phyloP scores from a whole-genome alignment of 1,284 basidiomycete species.

The Phlebopus sp. region DNA sequence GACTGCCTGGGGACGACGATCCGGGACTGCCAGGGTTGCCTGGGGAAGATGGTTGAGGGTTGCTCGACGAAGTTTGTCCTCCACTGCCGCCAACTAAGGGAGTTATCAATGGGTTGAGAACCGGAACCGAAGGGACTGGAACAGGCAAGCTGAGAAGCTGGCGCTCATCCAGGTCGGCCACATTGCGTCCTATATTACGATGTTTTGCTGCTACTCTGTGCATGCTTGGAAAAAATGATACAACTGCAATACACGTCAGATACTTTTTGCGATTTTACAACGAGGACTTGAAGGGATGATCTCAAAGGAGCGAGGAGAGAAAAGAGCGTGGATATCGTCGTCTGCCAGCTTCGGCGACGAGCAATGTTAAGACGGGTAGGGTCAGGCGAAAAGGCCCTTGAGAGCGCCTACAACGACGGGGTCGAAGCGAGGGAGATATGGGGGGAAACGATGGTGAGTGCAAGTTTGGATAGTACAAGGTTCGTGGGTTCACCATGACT shows the following conservation, averaged over 20 bases:
- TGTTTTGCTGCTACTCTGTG: constrained; percentile 8
- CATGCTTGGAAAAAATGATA: constrained; percentile 15
- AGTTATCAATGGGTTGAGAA: constrained; percentile 38
- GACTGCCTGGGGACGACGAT: no score
- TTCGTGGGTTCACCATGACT: constrained; percentile 22
- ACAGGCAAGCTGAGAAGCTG: constrained; percentile 41
- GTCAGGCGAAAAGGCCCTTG: constrained; percentile 1
- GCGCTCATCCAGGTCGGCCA: constrained; percentile 32
- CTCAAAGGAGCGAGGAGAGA: constrained; percentile 17
- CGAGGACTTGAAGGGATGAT: neutral
- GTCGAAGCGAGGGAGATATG: constrained; percentile 10
- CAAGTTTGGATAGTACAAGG: constrained; percentile 9
- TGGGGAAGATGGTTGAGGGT: neutral
- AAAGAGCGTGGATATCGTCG: constrained; percentile 22
- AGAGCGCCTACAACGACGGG: neutral
- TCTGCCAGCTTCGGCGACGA: constrained; percentile 10
- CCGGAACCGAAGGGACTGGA: constrained; percentile 41
- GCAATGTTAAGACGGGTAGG: neutral
- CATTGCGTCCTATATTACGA: constrained; percentile 12
- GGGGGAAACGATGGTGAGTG: constrained; percentile 7
- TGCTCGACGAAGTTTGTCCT: constrained; percentile 4
- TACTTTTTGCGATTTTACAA: neutral
- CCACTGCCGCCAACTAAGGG: constrained; percentile 33
- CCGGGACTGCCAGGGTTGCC: no score
- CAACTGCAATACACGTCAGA: constrained; percentile 1